These are phyloP conservation scores for Rubroboletus pulcherrimus DNA, from an alignment of 768 basidiomycete genomes.

Conservation along the genomic window DNA sequence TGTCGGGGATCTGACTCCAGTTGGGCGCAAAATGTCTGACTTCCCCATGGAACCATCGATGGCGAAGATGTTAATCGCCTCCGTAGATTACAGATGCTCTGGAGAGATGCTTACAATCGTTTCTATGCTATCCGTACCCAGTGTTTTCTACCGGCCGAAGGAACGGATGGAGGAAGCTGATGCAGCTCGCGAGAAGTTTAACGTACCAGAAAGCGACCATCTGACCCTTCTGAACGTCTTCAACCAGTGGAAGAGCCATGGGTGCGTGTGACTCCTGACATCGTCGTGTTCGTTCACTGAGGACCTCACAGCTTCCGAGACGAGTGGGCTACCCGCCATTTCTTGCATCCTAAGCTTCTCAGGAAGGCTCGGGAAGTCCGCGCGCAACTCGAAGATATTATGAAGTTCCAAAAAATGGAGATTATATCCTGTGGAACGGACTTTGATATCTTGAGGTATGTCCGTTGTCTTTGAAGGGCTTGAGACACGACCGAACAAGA, in stretches of 20 bases:
- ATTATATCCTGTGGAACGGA: conserved; percentile 89
- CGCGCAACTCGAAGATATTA: conserved; percentile 94
- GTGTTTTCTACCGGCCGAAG: conserved; percentile 96
- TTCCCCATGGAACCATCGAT: conserved; percentile 99
- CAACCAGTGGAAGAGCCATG: conserved; percentile 96
- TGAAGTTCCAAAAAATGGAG: conserved; percentile 98
- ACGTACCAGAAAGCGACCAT: conserved; percentile 97
- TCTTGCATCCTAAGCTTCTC: conserved; percentile 93
- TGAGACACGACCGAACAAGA: background rate
- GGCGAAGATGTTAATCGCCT: conserved; percentile 94
- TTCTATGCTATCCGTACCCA: conserved; percentile 97
- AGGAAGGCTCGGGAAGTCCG: conserved; percentile 95
- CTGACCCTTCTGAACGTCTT: conserved; percentile 94
- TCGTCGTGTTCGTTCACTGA: conserved; percentile 2
- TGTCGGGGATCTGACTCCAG: conserved; percentile 89
- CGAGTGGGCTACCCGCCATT: conserved; percentile 93
- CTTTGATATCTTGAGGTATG: conserved; percentile 81
- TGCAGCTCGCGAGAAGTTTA: conserved; percentile 96
- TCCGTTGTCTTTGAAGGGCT: background rate
- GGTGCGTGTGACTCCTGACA: conserved; percentile 45
- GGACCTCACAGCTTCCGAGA: conserved; percentile 67
- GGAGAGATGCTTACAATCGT: conserved; percentile 97
- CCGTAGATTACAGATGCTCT: conserved; percentile 90
- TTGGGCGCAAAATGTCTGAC: conserved; percentile 96
- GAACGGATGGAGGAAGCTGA: conserved; percentile 98